Evolutionary conservation across 768 basidiomycete species (phyloP).

Genomic region (Naganishia kalamii): DNA sequence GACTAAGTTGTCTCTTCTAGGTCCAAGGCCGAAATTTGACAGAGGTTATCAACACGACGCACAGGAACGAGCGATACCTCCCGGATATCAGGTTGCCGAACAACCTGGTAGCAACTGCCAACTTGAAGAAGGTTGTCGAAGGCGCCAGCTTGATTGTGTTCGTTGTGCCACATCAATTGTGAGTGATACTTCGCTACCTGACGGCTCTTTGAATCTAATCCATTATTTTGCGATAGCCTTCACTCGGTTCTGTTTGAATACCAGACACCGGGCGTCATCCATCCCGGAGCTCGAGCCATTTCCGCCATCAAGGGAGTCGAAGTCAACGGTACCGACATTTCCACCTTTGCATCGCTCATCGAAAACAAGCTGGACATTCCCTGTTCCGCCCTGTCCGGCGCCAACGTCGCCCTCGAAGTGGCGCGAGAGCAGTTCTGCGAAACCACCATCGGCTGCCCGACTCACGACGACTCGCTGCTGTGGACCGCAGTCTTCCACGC

Average conservation of each 20-base stretch:
- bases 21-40: slow-evolving; percentile 47
- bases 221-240: slow-evolving; percentile 26
- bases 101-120: slow-evolving; percentile 48
- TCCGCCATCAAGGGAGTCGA: slow-evolving; percentile 52
- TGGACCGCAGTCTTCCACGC: slow-evolving; percentile 50
- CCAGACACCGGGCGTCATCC: slow-evolving; percentile 35
- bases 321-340: slow-evolving; percentile 48
- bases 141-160: slow-evolving; percentile 50
- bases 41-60: slow-evolving; percentile 50
- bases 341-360: slow-evolving; percentile 50
- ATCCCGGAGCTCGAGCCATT: slow-evolving; percentile 46
- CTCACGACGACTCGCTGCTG: slow-evolving; percentile 43
- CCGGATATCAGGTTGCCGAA: slow-evolving; percentile 48
- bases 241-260: slow-evolving; percentile 40
- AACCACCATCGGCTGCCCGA: slow-evolving; percentile 50
- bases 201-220: not conserved
- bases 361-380: slow-evolving; percentile 47
- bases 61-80: slow-evolving; percentile 50
- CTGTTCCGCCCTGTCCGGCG: slow-evolving; percentile 49
- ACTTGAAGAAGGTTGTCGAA: slow-evolving; percentile 48
- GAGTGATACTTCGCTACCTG: not conserved
- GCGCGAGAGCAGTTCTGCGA: slow-evolving; percentile 49
- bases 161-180: slow-evolving; percentile 50
- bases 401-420: slow-evolving; percentile 50
- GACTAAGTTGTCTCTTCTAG: no score